Percentiles rank a stretch among this genome's conserved stretches.
Evolutionary conservation across 768 basidiomycete genomes (phyloP).

Genomic region (Lactifluus subvellereus): DNA sequence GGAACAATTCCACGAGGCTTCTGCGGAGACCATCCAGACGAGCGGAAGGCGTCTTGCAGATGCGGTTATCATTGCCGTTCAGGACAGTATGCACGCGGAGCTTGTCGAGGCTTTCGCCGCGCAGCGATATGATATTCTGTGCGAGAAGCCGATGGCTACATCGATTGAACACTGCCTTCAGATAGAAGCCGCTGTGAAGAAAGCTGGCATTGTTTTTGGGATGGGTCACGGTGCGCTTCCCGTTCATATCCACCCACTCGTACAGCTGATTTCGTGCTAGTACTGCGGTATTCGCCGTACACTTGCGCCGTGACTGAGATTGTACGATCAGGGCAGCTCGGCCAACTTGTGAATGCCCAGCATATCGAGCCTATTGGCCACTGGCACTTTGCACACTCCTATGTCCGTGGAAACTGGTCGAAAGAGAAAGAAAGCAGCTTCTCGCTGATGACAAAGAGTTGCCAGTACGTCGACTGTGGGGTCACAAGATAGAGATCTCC

Average conservation of each 20-base stretch:
- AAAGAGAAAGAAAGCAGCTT: conserved; percentile 67
- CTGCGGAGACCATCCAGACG: conserved; percentile 56
- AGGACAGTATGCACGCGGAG: conserved; percentile 73
- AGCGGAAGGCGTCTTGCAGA: conserved; percentile 72
- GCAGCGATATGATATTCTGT: conserved; percentile 84
- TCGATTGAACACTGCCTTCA: conserved; percentile 61
- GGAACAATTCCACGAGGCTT: conserved; percentile 64
- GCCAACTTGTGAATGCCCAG: conserved; percentile 74
- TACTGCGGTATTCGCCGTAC: conserved; percentile 85
- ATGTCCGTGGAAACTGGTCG: conserved; percentile 78
- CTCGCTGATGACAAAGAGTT: conserved; percentile 83
- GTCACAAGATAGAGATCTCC: neutral
- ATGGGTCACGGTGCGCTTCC: conserved; percentile 69
- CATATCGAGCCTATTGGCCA: conserved; percentile 85
- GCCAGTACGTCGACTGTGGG: conserved; percentile 53
- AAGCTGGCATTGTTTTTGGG: conserved; percentile 71
- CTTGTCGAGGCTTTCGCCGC: conserved; percentile 68
- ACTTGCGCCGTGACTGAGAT: conserved; percentile 61
- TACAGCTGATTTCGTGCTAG: conserved; percentile 34
- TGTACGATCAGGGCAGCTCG: conserved; percentile 63
- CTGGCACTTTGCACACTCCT: conserved; percentile 87
- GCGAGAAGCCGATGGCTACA: conserved; percentile 92
- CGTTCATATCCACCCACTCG: neutral
- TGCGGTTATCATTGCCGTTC: conserved; percentile 74
- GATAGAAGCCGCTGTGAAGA: conserved; percentile 68